A percentile compares a stretch with the other conserved stretches of the same genome.
phyloP scores from a whole-genome alignment of 2,329 filamentous ascomycete species.

The Fusarium incarnatum region DNA sequence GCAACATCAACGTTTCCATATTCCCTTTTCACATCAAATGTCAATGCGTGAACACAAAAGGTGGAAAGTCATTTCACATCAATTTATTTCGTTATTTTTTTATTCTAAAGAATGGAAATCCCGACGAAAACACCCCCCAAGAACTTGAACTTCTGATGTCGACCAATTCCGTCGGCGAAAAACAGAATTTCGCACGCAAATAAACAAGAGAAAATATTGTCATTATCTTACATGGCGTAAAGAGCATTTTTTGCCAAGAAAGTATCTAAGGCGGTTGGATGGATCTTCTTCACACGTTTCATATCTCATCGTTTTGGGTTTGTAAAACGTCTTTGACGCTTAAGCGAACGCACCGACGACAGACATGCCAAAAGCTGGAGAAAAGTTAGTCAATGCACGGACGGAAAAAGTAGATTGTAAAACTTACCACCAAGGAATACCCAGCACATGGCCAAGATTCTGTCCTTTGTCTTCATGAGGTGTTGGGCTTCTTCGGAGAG shows the following conservation, averaged over 20 bases:
- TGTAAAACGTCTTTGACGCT: not conserved
- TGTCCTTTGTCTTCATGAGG: constrained; percentile 64
- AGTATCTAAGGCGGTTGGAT: not conserved
- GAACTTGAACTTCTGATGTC: not conserved
- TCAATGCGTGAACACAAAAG: not conserved
- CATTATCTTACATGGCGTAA: constrained; percentile 4
- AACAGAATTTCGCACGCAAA: not conserved
- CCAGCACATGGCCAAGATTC: constrained; percentile 64
- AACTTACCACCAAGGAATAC: constrained; percentile 63
- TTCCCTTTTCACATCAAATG: not conserved
- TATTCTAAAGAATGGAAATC: constrained; percentile 7
- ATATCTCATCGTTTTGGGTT: constrained; percentile 9
- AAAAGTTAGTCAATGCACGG: not conserved
- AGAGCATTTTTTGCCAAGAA: not conserved
- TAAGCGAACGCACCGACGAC: constrained; percentile 37
- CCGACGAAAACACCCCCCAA: not conserved
- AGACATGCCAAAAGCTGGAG: constrained; percentile 34
- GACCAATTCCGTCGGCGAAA: not conserved
- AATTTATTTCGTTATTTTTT: constrained; percentile 16
- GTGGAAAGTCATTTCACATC: not conserved
- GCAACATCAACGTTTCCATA: not conserved
- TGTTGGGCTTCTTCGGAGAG: constrained; percentile 66
- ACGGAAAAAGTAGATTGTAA: rapidly evolving
- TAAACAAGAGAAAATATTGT: constrained; percentile 1
- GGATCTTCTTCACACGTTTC: not conserved